Evolutionary conservation across 306 rosid species (phyloP).

Genomic region (Rubus parviflorus): DNA sequence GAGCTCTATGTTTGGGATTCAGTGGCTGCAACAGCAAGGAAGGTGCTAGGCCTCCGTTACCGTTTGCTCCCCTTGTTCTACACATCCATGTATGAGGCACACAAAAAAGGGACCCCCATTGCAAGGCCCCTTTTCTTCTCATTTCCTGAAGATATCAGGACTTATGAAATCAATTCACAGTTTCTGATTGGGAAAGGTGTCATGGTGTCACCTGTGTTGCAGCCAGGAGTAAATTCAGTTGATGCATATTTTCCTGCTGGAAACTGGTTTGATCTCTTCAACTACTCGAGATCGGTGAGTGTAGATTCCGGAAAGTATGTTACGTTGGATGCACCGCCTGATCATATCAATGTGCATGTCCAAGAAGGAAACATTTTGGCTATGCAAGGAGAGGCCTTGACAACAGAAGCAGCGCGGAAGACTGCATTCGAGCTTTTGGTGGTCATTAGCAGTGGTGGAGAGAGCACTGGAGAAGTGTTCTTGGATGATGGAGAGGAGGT

Average conservation of each 20-base stretch:
- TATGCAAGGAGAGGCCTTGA: conserved; percentile 71
- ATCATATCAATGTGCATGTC: conserved; percentile 75
- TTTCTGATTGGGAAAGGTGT: conserved; percentile 73
- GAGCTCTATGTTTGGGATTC: conserved; percentile 91
- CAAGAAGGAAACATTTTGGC: conserved; percentile 69
- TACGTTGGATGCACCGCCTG: conserved; percentile 61
- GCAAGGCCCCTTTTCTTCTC: conserved; percentile 90
- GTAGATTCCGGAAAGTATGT: conserved; percentile 47
- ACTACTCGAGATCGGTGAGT: conserved; percentile 53
- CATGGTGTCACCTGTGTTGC: conserved; percentile 72
- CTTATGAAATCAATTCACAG: conserved; percentile 68
- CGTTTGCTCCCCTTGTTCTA: conserved; percentile 81
- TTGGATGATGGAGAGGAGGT: conserved; percentile 74
- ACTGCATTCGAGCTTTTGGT: conserved; percentile 68
- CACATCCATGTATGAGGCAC: conserved; percentile 80
- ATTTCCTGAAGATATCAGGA: conserved; percentile 68
- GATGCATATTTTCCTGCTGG: conserved; percentile 81
- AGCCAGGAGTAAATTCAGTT: conserved; percentile 51
- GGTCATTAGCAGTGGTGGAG: conserved; percentile 33
- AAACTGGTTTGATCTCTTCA: conserved; percentile 86
- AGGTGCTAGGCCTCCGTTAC: conserved; percentile 79
- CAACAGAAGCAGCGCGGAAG: conserved; percentile 45
- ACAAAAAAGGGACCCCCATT: conserved; percentile 67
- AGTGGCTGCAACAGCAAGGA: conserved; percentile 76
- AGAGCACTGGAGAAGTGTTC: conserved; percentile 61